Percentiles rank a stretch among this genome's conserved stretches.
Evolutionary conservation across 148 eudicot genomes (phyloP).

Genomic region (Linanthus parryae): DNA sequence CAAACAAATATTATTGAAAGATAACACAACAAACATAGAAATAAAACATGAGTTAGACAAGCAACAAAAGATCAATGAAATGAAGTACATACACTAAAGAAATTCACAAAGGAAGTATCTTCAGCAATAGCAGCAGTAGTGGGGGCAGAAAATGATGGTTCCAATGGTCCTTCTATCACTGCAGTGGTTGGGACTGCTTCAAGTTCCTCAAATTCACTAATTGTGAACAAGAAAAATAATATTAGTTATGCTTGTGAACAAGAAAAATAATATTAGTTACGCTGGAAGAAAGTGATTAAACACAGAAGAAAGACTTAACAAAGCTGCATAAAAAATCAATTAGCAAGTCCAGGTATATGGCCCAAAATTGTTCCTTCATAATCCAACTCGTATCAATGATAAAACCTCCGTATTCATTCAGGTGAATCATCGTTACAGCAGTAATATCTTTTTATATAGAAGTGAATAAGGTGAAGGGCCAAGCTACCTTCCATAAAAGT

Average conservation of each 20-base stretch:
- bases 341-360: no score
- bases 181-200: slow-evolving; percentile 51
- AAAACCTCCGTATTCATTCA: no score
- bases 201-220: slow-evolving; percentile 72
- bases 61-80: background rate
- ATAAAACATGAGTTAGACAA: background rate
- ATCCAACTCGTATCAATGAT: no score
- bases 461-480: no score
- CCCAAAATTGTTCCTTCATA: no score
- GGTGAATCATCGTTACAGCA: no score
- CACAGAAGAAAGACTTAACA: no score
- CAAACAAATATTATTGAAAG: background rate
- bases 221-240: no score
- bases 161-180: slow-evolving; percentile 50
- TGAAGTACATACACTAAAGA: slow-evolving; percentile 46
- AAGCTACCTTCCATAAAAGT: slow-evolving; percentile 1
- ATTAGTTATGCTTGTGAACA: slow-evolving; percentile 1
- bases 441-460: no score
- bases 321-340: no score
- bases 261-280: slow-evolving; percentile 5
- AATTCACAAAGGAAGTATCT: slow-evolving; percentile 43
- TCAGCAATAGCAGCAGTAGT: slow-evolving; percentile 32
- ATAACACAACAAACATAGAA: background rate
- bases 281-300: no score
- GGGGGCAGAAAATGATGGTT: slow-evolving; percentile 37